Base-by-base conservation (phyloP, 1,284 basidiomycete genomes). In the Kwoniella shivajii region DNA sequence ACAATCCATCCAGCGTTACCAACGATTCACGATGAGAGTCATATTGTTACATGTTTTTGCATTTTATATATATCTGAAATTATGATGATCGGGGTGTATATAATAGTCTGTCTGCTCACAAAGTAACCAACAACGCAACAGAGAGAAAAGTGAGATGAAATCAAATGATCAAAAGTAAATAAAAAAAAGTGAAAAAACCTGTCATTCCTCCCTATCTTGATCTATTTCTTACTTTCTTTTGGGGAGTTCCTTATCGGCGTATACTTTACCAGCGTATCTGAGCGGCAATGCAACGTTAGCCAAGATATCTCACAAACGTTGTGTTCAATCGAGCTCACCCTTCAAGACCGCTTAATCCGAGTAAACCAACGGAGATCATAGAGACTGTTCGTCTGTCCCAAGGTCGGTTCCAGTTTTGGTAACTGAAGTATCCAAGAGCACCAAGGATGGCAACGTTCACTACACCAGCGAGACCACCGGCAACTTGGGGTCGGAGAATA, bases 301-400 rank as follows among this genome's bases (percentile, higher is more conserved):
- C n/a, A n/a, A n/a, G n/a, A n/a, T n/a, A n/a, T n/a, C n/a, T n/a
- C n/a, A n/a, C n/a, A n/a, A n/a, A n/a, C n/a, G n/a, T n/a, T n/a
- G n/a, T n/a, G n/a, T n/a, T 27, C 39, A 37, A 24, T 31, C 20
- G 20, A 13, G 74, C 84, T 75, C 67, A 89, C 86, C 86, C 86
- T 80, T 90, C 88, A 38, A 84, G 82, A 36, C 84, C 82, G 78
- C 85, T 86, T 22, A 91, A 78, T 1, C 84, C 80, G 20, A 88
- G 62, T 6, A 92, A 74, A 14, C 87, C 88, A 47, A 85, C 82
- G 9, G 84, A 80, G 27, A 88, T 79, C 7, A 84, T 83, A 22
- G 85, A 85, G 6, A 92, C 83, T 10, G 82, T 74, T 18, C 85
- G 82, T 60, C 83, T 80, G 74, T 92, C 88, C 89, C 89, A 92